Evolutionary conservation across 805 yeast genomes (phyloP).

Genomic region (Kurtzmaniella fragi): DNA sequence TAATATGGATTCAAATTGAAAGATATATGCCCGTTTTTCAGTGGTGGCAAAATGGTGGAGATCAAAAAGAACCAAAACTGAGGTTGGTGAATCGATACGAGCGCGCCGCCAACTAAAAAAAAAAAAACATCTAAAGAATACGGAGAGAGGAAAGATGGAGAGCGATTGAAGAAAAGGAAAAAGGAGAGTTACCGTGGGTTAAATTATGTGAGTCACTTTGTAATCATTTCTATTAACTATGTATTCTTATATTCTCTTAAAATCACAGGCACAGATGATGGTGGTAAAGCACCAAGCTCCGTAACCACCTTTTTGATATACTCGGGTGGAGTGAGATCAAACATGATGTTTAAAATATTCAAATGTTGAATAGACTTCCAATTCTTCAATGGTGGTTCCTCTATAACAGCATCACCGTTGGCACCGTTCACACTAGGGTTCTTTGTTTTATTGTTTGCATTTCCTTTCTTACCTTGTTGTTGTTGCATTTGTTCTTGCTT

Average conservation of each 20-base stretch:
- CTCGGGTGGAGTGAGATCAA: conserved; percentile 91
- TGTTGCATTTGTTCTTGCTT: conserved; percentile 17
- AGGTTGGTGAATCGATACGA: too few species aligned
- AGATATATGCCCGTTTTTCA: not conserved
- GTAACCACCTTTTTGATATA: conserved; percentile 93
- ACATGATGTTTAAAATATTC: conserved; percentile 78
- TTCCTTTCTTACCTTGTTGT: conserved; percentile 14
- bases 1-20: too few species aligned
- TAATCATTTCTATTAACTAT: conserved; percentile 2
- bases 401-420: conserved; percentile 2
- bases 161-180: too few species aligned
- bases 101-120: too few species aligned
- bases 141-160: too few species aligned
- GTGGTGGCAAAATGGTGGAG: conserved; percentile 7
- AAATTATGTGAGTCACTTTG: too few species aligned
- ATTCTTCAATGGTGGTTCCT: conserved; percentile 44
- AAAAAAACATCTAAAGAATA: too few species aligned
- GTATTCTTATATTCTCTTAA: conserved; percentile 79
- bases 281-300: conserved; percentile 93
- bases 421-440: conserved; percentile 8
- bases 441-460: not conserved
- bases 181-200: too few species aligned
- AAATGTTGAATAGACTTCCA: conserved; percentile 63
- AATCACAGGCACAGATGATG: conserved; percentile 97
- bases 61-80: too few species aligned